Conservation (phyloP, 2,329 filamentous ascomycete genomes). For the Drechslera avenae region DNA sequence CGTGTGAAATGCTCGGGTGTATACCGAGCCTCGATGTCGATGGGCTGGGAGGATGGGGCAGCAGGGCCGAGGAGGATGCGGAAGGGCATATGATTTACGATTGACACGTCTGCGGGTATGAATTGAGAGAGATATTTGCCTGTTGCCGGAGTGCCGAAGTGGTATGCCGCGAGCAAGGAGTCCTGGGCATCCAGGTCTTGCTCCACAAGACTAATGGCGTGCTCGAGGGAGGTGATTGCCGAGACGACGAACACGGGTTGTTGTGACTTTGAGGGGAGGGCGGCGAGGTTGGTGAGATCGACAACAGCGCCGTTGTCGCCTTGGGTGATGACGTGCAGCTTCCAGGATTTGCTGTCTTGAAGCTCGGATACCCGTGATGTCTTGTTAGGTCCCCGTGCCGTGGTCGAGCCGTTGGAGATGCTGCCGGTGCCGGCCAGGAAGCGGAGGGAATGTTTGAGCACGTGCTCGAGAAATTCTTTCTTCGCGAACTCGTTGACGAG, state of each 20-base stretch:
- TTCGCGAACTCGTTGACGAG: constrained; percentile 68
- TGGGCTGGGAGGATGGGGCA: constrained; percentile 21
- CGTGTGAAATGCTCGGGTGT: constrained; percentile 27
- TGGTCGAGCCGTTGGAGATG: constrained; percentile 16
- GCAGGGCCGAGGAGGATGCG: constrained; percentile 55
- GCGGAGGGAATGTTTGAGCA: constrained; percentile 48
- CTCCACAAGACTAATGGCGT: constrained; percentile 57
- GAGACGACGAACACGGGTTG: constrained; percentile 55
- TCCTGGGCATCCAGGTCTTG: constrained; percentile 36
- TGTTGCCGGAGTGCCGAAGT: constrained; percentile 56
- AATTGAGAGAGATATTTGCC: constrained; percentile 67
- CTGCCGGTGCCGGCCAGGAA: constrained; percentile 27
- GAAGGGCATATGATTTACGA: constrained; percentile 63
- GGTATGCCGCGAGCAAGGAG: constrained; percentile 55
- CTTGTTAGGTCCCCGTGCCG: constrained; percentile 15
- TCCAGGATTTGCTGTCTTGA: constrained; percentile 26
- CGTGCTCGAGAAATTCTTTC: constrained; percentile 59
- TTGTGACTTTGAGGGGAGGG: constrained; percentile 46
- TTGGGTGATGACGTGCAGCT: constrained; percentile 27
- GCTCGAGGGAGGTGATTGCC: constrained; percentile 57
- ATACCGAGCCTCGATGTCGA: constrained; percentile 27
- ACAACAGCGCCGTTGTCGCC: constrained; percentile 32
- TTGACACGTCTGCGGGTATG: constrained; percentile 56
- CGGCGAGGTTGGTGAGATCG: constrained; percentile 33
- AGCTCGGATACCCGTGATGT: constrained; percentile 15